Percentiles rank a stretch among this genome's conserved stretches.
phyloP scores from a whole-genome alignment of 2,329 filamentous ascomycete genomes.

The Pseudogymnoascus sp. region DNA sequence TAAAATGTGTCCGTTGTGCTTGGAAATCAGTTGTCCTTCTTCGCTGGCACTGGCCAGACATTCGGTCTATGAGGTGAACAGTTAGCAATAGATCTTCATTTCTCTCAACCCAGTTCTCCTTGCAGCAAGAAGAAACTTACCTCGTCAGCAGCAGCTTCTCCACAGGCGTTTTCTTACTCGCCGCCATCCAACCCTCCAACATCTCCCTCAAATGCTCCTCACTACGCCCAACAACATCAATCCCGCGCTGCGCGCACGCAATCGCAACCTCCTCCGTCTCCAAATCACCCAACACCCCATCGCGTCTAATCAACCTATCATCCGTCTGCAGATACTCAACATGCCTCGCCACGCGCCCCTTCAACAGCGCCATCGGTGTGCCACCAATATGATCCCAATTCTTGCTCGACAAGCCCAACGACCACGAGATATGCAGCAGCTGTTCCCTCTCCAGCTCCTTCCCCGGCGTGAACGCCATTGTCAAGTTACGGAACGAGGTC shows the following conservation, averaged over 20 bases:
- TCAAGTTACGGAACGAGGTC: constrained; percentile 40
- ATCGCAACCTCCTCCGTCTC: constrained; percentile 58
- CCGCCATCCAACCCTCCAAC: constrained; percentile 35
- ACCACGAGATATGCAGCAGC: constrained; percentile 35
- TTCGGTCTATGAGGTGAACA: not conserved
- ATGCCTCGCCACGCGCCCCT: constrained; percentile 44
- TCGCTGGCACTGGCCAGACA: not conserved
- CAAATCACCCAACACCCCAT: constrained; percentile 55
- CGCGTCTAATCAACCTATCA: constrained; percentile 58
- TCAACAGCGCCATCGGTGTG: constrained; percentile 45
- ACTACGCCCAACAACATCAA: constrained; percentile 43
- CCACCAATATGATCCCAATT: constrained; percentile 39
- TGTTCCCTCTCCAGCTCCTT: constrained; percentile 32
- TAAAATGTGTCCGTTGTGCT: not conserved
- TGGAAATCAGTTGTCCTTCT: not conserved
- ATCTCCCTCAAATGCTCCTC: constrained; percentile 33
- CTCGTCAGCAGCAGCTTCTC: constrained; percentile 30
- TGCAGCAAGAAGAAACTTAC: constrained; percentile 21
- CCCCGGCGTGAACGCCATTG: constrained; percentile 22
- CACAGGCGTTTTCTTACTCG: constrained; percentile 27
- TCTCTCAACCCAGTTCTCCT: not conserved
- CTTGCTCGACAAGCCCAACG: constrained; percentile 34
- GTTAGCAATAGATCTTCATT: not conserved
- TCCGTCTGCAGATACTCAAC: constrained; percentile 63
- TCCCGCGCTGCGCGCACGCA: constrained; percentile 65